phyloP scores from a whole-genome alignment of 23 red algal species.

The Agarophyton chilense region DNA sequence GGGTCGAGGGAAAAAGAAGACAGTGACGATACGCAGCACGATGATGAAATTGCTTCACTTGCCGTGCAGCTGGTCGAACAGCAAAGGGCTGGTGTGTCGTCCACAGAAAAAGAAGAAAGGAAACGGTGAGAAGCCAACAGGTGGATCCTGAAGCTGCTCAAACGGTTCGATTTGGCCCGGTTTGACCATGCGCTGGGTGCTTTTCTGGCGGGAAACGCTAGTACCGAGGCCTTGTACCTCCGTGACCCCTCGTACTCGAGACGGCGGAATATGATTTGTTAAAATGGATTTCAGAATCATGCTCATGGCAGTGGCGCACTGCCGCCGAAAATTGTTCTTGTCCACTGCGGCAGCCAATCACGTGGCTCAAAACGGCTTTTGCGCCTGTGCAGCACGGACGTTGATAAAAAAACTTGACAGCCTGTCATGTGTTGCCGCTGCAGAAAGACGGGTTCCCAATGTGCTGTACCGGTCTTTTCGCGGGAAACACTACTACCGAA shows the following conservation, averaged over 20 bases:
- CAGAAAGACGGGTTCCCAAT: too few species aligned
- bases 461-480: too few species aligned
- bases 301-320: neutral
- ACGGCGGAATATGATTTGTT: slow-evolving; percentile 29
- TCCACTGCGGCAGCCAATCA: neutral
- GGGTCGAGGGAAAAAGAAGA: neutral
- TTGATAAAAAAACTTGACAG: too few species aligned
- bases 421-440: too few species aligned
- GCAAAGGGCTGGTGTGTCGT: neutral
- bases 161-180: slow-evolving; percentile 10
- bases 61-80: neutral
- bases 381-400: neutral
- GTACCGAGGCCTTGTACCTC: slow-evolving; percentile 34
- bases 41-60: slow-evolving; percentile 29
- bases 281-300: neutral
- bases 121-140: neutral
- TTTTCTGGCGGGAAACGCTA: slow-evolving; percentile 32
- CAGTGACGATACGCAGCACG: neutral
- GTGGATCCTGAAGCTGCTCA: slow-evolving; percentile 14
- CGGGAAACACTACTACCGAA: too few species aligned
- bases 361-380: neutral
- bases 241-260: slow-evolving; percentile 35
- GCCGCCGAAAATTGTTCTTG: neutral
- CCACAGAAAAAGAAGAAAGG: neutral
- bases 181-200: neutral